Conservation (phyloP, 805 yeast species). For the Ogataea corticis region DNA sequence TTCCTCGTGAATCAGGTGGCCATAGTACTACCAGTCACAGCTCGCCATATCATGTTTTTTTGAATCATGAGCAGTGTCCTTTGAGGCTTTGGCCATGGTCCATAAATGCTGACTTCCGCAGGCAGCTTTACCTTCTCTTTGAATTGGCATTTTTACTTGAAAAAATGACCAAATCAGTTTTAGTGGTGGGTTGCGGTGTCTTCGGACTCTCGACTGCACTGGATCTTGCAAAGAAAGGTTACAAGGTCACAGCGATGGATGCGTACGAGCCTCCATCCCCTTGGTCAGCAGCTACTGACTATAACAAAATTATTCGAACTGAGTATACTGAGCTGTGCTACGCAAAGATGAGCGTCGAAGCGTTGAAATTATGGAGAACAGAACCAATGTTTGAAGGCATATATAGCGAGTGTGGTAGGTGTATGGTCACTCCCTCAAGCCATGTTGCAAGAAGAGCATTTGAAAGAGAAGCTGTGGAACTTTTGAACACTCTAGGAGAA, state of each 20-base stretch:
- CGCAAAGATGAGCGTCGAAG: conserved; percentile 45
- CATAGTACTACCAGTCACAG: too few relatives aligned
- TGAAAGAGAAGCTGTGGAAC: conserved; percentile 39
- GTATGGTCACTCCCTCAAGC: conserved; percentile 38
- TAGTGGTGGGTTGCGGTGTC: conserved; percentile 40
- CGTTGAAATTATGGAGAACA: conserved; percentile 40
- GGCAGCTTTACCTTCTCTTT: too few relatives aligned
- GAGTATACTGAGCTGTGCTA: conserved; percentile 47
- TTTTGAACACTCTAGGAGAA: conserved; percentile 31
- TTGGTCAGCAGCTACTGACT: conserved; percentile 48
- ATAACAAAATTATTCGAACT: conserved; percentile 48
- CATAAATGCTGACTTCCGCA: too few relatives aligned
- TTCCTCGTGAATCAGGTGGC: too few relatives aligned
- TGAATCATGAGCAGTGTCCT: too few relatives aligned
- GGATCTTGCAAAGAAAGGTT: conserved; percentile 33
- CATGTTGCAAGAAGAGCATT: conserved; percentile 37
- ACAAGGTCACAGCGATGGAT: conserved; percentile 39
- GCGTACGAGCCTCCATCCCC: conserved; percentile 43
- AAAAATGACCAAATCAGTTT: conserved; percentile 7
- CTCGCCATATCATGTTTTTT: too few relatives aligned
- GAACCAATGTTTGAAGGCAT: conserved; percentile 36
- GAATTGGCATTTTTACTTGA: too few relatives aligned
- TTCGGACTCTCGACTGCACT: conserved; percentile 46
- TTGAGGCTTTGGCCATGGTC: too few relatives aligned
- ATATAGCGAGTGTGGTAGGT: conserved; percentile 44